Conservation (phyloP, 352 stramenopile genomes). For the Pythium aphanidermatum region DNA sequence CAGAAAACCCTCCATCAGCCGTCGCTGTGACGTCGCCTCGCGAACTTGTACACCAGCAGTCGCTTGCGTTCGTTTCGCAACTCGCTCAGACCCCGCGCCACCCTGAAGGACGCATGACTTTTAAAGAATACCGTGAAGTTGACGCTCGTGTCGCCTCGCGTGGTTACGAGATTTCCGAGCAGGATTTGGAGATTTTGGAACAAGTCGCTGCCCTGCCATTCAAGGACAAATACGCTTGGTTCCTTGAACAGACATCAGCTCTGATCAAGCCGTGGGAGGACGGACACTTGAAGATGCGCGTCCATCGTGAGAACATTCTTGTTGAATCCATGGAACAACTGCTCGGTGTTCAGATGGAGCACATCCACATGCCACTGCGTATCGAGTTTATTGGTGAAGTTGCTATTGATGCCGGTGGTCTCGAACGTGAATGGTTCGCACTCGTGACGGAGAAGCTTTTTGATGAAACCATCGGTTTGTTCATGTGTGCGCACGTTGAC, state of each 20-base stretch:
- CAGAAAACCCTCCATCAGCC: not conserved
- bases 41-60: constrained; percentile 77
- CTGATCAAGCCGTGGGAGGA: constrained; percentile 84
- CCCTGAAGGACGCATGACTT: constrained; percentile 80
- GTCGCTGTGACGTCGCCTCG: constrained; percentile 9
- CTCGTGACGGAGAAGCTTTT: constrained; percentile 84
- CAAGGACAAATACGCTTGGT: constrained; percentile 87
- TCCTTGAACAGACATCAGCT: constrained; percentile 75
- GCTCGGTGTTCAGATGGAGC: constrained; percentile 77
- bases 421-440: constrained; percentile 87
- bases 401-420: constrained; percentile 84
- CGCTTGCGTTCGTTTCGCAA: constrained; percentile 83
- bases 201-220: constrained; percentile 80
- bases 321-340: constrained; percentile 85
- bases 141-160: constrained; percentile 77
- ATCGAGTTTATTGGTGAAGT: constrained; percentile 89
- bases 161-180: constrained; percentile 84
- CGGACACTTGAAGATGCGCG: constrained; percentile 80
- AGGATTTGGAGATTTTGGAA: constrained; percentile 83
- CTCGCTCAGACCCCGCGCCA: constrained; percentile 74
- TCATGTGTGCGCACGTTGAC: constrained; percentile 80
- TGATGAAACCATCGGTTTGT: constrained; percentile 82
- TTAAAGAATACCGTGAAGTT: constrained; percentile 86
- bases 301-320: constrained; percentile 79
- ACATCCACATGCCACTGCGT: constrained; percentile 82